Evolutionary conservation across 805 yeast species (phyloP).

Genomic region (Saturnispora zaruensis): DNA sequence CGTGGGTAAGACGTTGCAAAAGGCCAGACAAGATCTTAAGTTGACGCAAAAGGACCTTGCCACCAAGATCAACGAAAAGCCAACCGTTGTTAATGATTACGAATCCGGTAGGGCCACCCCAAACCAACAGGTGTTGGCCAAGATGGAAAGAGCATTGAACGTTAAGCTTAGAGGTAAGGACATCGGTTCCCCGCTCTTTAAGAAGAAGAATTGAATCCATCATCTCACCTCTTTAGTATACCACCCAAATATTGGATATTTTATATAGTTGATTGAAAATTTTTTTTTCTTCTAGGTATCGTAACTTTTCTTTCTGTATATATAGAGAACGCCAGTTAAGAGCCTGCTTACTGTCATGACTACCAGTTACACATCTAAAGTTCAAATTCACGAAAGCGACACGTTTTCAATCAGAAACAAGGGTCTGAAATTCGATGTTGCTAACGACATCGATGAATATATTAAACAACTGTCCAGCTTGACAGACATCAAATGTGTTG

Average conservation of each 20-base stretch:
- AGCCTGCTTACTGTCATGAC: slow-evolving; percentile 22
- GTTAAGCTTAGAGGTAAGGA: slow-evolving; percentile 93
- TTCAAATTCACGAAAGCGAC: slow-evolving; percentile 37
- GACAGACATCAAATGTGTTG: slow-evolving; percentile 44
- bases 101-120: slow-evolving; percentile 97
- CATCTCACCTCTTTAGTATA: not conserved
- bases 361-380: slow-evolving; percentile 27
- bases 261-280: not conserved
- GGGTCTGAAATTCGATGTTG: slow-evolving; percentile 66
- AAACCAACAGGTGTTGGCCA: slow-evolving; percentile 87
- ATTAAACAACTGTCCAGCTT: slow-evolving; percentile 43
- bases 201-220: slow-evolving; percentile 34
- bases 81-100: slow-evolving; percentile 89
- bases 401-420: slow-evolving; percentile 62
- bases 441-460: slow-evolving; percentile 64
- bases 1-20: slow-evolving; percentile 82
- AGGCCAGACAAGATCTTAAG: slow-evolving; percentile 81
- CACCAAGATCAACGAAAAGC: slow-evolving; percentile 91
- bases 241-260: not conserved
- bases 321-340: not conserved
- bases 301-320: not conserved
- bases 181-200: slow-evolving; percentile 80
- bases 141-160: slow-evolving; percentile 89
- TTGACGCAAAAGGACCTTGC: slow-evolving; percentile 95
- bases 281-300: not conserved